These are phyloP conservation scores for Collybiopsis luxurians DNA, from an alignment of 768 basidiomycete species.

Conservation along the genomic window DNA sequence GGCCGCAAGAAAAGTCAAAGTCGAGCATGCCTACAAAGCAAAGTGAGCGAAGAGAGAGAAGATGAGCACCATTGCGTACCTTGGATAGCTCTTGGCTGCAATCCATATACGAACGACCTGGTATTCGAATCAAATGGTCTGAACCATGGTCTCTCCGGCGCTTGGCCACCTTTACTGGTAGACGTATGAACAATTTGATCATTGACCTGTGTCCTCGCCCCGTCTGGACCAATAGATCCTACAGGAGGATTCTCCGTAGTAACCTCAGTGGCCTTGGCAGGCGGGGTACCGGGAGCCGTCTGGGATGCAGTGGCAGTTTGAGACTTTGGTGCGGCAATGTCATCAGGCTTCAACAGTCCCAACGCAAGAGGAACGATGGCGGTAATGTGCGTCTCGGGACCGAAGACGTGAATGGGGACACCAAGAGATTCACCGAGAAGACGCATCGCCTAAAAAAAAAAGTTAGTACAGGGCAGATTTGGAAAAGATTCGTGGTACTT, in stretches of 20 bases:
- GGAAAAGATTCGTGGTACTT: background rate
- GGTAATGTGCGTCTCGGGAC: constrained; percentile 98
- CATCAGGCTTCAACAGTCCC: constrained; percentile 59
- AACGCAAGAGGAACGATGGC: constrained; percentile 99
- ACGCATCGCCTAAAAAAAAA: constrained; percentile 67
- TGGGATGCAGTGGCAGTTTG: constrained; percentile 23
- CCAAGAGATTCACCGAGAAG: constrained; percentile 95
- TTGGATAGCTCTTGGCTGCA: constrained; percentile 98
- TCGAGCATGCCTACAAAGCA: constrained; percentile 60
- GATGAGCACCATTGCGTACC: constrained; percentile 22
- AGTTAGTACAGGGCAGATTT: background rate
- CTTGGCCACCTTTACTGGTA: no score
- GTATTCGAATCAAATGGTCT: constrained; percentile 91
- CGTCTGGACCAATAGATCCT: constrained; percentile 3
- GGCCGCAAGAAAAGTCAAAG: constrained; percentile 98
- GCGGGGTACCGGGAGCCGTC: constrained; percentile 48
- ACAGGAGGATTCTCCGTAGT: constrained; percentile 32
- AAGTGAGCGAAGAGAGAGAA: constrained; percentile 40
- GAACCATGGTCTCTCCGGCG: constrained; percentile 62
- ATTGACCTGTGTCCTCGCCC: constrained; percentile 67
- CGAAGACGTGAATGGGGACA: constrained; percentile 95
- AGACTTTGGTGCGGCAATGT: constrained; percentile 24
- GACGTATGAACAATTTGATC: constrained; percentile 79
- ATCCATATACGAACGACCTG: constrained; percentile 97
- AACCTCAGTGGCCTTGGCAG: constrained; percentile 29